Conservation (phyloP, 1,284 basidiomycete species). For the Trichosporon sp. region DNA sequence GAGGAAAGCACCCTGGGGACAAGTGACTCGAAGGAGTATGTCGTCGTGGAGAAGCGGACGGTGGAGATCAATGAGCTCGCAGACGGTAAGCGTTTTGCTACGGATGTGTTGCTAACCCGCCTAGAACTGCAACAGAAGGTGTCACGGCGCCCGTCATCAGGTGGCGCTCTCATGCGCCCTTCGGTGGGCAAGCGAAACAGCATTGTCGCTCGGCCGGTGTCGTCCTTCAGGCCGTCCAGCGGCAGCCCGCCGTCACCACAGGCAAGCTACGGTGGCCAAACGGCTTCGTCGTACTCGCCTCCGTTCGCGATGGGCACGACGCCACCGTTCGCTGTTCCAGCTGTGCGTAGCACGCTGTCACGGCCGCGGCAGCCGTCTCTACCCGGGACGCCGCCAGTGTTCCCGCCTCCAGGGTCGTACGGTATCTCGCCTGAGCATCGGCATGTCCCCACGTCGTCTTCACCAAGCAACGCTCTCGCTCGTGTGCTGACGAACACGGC, state of each 20-base stretch:
- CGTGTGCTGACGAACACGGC: constrained; percentile 81
- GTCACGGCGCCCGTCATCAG: constrained; percentile 35
- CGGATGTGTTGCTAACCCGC: not conserved
- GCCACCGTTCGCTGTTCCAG: constrained; percentile 46
- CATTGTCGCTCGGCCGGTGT: constrained; percentile 41
- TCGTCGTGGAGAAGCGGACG: constrained; percentile 55
- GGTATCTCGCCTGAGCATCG: constrained; percentile 18
- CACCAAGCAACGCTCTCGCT: constrained; percentile 62
- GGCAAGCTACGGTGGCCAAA: constrained; percentile 12
- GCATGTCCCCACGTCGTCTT: constrained; percentile 20
- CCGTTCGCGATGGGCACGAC: constrained; percentile 48
- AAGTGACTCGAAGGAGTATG: constrained; percentile 50
- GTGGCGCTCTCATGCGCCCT: constrained; percentile 33
- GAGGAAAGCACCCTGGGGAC: constrained; percentile 34
- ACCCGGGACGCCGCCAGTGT: constrained; percentile 31
- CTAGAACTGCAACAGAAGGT: constrained; percentile 48
- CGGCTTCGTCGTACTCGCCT: constrained; percentile 41
- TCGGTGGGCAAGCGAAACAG: constrained; percentile 43
- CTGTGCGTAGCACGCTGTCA: constrained; percentile 13
- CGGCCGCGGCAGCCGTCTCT: constrained; percentile 33
- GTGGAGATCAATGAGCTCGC: constrained; percentile 56
- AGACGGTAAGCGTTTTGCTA: constrained; percentile 48
- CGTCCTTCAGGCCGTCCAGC: constrained; percentile 34
- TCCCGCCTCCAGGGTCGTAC: constrained; percentile 28
- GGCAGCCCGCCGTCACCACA: constrained; percentile 10